phyloP scores from a whole-genome alignment of 164 flowering plant genomes.

The Chimonanthus praecox region DNA sequence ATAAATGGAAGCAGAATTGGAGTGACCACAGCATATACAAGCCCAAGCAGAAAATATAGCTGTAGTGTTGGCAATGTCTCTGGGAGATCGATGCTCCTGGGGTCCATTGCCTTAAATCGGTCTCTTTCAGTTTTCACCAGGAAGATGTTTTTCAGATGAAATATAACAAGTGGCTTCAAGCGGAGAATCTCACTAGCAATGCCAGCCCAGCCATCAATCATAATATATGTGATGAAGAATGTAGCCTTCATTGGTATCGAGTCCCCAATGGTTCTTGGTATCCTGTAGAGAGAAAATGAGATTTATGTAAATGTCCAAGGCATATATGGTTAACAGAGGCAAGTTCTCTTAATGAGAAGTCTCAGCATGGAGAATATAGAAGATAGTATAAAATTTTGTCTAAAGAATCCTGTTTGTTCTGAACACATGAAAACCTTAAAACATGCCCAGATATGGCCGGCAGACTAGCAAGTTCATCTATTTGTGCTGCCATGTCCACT shows the following conservation, averaged over 20 bases:
- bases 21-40: constrained; percentile 85
- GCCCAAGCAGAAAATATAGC: constrained; percentile 82
- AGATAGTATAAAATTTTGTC: too few species aligned
- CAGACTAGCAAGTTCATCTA: too few species aligned
- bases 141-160: constrained; percentile 83
- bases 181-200: constrained; percentile 92
- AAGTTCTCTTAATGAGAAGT: too few species aligned
- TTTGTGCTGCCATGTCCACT: too few species aligned
- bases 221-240: constrained; percentile 90
- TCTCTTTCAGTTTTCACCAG: constrained; percentile 92
- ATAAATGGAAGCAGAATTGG: constrained; percentile 96
- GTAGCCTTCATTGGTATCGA: constrained; percentile 99
- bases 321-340: too few species aligned
- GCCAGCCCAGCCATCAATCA: constrained; percentile 99
- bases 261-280: constrained; percentile 92
- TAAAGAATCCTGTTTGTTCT: too few species aligned
- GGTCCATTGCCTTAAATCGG: constrained; percentile 81
- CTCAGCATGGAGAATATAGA: too few species aligned
- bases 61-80: constrained; percentile 84
- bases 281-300: constrained; percentile 36
- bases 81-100: constrained; percentile 65
- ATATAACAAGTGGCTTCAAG: constrained; percentile 72
- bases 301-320: background rate
- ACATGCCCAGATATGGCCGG: too few species aligned
- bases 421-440: too few species aligned